Evolutionary conservation across 2,329 filamentous ascomycete genomes (phyloP), one percentile per base, ranked within the genome.

Genomic region (Alternaria ethzedia): DNA sequence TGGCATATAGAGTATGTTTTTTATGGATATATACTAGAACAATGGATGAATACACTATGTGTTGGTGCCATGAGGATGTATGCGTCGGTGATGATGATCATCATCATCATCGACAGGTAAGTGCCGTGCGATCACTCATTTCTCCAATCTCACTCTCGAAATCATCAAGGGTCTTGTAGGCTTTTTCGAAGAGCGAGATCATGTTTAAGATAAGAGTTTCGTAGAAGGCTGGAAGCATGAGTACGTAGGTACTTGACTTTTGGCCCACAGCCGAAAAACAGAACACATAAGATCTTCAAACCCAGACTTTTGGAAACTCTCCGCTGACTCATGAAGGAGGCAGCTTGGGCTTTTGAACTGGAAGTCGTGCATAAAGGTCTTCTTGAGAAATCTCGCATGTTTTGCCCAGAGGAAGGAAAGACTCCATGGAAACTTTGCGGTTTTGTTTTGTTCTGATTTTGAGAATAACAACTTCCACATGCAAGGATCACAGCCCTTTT

Each of bases 191-290:
- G 13, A 36, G 13, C 28, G 11, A 30, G 28, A 30, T 30, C 11
- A 12, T 1, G 0, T 12, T 30, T 12, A 30, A 30, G 2, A 3
- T 0, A 0, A 0, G 28, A 30, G 5, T 30, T 30, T 30, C 5
- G 30, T n/a, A 4, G 13, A 36, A 36, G 30, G 13, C 4, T 15
- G 12, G 30, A 9, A 9, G 30, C 30, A 36, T 36, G 4, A 1
- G 30, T 9, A 13, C 6, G 7, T 36, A 36, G 6, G 6, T n/a
- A 2, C 2, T 36, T 6, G 1, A 36, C 0, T 36, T 15, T 36
- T n/a, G 13, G 1, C 13, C 7, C 32, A n/a, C 3, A n/a, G 1
- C 32, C 32, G 32, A 36, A 5, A n/a, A n/a, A 3, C 32, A 36
- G 32, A 36, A 15, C 15, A 36, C 32, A n/a, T 36, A 0, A 36